Conservation (phyloP, 352 stramenopile genomes). For the Phytophthora nicotianae region DNA sequence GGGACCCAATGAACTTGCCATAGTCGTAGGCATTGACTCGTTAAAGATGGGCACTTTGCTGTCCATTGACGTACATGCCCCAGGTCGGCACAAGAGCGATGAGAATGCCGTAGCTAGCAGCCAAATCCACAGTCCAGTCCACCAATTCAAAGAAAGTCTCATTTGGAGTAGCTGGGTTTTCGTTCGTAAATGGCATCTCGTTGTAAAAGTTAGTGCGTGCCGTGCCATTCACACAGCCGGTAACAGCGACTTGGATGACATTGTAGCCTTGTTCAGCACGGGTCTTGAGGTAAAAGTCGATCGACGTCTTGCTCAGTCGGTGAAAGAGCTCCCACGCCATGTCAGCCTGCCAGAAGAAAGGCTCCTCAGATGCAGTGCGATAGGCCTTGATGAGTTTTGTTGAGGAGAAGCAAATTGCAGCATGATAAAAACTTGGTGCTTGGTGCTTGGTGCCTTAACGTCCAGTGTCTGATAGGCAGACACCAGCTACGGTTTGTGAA, state of each 20-base stretch:
- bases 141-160: constrained; percentile 32
- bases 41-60: neutral
- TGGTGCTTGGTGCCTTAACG: too few species aligned
- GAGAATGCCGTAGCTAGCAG: constrained; percentile 34
- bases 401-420: too few species aligned
- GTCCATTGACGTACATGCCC: constrained; percentile 10
- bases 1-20: neutral
- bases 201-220: neutral
- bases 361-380: neutral
- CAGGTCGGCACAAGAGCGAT: constrained; percentile 20
- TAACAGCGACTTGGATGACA: neutral
- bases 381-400: too few species aligned
- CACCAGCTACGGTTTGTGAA: too few species aligned
- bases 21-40: neutral
- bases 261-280: neutral
- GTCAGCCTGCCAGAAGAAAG: neutral
- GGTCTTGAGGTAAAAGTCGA: neutral
- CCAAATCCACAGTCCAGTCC: constrained; percentile 28
- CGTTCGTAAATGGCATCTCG: neutral
- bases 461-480: too few species aligned
- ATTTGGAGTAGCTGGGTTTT: neutral
- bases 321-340: neutral
- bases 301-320: neutral
- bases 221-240: neutral
- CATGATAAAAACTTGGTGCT: too few species aligned